These are phyloP conservation scores for Mycena citricolor DNA, from an alignment of 1,284 basidiomycete genomes.

Conservation along the genomic window DNA sequence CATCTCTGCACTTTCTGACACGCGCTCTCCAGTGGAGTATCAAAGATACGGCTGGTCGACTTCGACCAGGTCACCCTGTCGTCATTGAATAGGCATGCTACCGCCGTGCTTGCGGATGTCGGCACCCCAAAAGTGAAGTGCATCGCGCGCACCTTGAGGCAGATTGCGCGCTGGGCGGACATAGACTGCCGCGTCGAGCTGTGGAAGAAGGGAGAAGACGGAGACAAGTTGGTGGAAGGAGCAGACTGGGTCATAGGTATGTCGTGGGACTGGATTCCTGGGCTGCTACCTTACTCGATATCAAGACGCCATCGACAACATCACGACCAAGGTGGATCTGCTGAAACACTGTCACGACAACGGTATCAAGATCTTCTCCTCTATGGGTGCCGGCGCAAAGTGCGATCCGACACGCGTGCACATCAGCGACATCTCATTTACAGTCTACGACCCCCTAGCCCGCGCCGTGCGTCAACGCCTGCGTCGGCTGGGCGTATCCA, in stretches of 20 bases:
- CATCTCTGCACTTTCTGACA: background rate
- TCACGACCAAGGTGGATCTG: conserved; percentile 90
- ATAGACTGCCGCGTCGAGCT: conserved; percentile 83
- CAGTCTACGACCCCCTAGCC: conserved; percentile 94
- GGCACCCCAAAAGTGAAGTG: conserved; percentile 92
- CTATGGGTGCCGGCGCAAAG: conserved; percentile 98
- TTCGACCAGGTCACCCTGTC: conserved; percentile 95
- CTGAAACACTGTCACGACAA: conserved; percentile 80
- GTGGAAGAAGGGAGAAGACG: conserved; percentile 44
- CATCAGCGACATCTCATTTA: conserved; percentile 92
- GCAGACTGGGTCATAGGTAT: conserved; percentile 88
- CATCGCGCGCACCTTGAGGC: conserved; percentile 71
- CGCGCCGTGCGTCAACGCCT: conserved; percentile 85
- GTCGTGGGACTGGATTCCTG: background rate
- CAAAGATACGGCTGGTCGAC: conserved; percentile 75
- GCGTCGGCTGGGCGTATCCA: conserved; percentile 65
- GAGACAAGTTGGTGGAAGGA: conserved; percentile 71
- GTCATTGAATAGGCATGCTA: conserved; percentile 92
- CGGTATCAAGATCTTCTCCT: conserved; percentile 85
- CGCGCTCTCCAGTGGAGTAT: conserved; percentile 56
- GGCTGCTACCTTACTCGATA: background rate
- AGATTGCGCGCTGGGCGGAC: conserved; percentile 71
- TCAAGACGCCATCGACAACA: conserved; percentile 93
- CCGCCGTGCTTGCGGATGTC: conserved; percentile 86
- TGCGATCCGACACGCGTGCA: conserved; percentile 93